A percentile compares a stretch with the other conserved stretches of the same genome.
These are phyloP conservation scores for Ogataea polymorpha DNA, from an alignment of 805 yeast genomes.

Conservation along the genomic window DNA sequence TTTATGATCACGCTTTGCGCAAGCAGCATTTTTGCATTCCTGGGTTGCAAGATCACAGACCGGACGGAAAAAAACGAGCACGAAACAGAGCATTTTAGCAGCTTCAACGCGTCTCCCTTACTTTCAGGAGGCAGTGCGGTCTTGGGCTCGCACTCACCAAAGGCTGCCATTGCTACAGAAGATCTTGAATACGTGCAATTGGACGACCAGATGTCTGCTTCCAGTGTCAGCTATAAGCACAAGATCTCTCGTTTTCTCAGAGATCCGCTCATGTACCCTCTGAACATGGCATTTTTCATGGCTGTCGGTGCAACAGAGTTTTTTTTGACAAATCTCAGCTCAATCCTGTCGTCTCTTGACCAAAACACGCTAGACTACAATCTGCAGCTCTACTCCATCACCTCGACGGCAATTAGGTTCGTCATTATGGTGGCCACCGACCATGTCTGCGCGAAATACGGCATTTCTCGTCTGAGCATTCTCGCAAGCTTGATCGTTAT, in stretches of 20 bases:
- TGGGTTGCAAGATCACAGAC: constrained; percentile 32
- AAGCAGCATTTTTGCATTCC: constrained; percentile 21
- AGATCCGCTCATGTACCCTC: constrained; percentile 63
- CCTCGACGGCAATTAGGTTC: constrained; percentile 71
- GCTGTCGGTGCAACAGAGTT: constrained; percentile 84
- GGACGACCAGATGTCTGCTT: constrained; percentile 24
- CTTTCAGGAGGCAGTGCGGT: constrained; percentile 33
- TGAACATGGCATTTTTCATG: constrained; percentile 60
- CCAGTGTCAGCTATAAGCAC: constrained; percentile 12
- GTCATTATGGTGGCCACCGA: constrained; percentile 69
- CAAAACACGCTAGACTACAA: constrained; percentile 20
- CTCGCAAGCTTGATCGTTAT: constrained; percentile 23
- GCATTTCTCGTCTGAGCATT: constrained; percentile 29
- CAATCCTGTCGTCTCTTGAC: constrained; percentile 27
- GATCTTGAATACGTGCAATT: constrained; percentile 29
- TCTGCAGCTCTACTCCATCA: constrained; percentile 41
- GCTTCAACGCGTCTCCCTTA: constrained; percentile 33
- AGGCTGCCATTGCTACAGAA: constrained; percentile 13
- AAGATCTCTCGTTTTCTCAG: constrained; percentile 10
- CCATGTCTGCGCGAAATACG: constrained; percentile 36
- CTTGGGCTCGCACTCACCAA: constrained; percentile 31
- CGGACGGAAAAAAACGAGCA: constrained; percentile 22
- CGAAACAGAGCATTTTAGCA: constrained; percentile 25
- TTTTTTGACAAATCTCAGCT: constrained; percentile 78
- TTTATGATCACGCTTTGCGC: constrained; percentile 18